These are phyloP conservation scores for Penicillium macrosclerotiorum DNA, from an alignment of 495 filamentous ascomycete genomes.

Conservation along the genomic window DNA sequence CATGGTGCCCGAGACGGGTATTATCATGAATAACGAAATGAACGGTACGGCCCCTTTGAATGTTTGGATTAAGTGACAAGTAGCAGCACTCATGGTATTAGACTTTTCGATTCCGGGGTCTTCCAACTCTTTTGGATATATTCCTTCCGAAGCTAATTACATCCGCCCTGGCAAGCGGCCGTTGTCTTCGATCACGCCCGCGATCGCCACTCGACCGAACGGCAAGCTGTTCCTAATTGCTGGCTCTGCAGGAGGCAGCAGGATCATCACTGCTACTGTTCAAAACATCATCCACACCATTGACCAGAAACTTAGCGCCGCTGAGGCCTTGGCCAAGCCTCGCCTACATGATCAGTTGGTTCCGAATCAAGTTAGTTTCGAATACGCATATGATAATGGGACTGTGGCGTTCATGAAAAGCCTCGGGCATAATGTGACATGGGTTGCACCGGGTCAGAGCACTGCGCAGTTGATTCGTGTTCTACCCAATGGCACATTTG, in stretches of 20 bases:
- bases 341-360: constrained; percentile 81
- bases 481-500: constrained; percentile 70
- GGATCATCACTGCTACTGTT: constrained; percentile 82
- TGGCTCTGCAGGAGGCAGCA: constrained; percentile 80
- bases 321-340: constrained; percentile 62
- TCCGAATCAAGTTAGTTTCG: constrained; percentile 67
- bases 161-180: constrained; percentile 79
- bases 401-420: constrained; percentile 62
- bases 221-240: constrained; percentile 65
- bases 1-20: constrained; percentile 76
- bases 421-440: constrained; percentile 72
- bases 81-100: constrained; percentile 9
- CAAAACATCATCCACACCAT: constrained; percentile 74
- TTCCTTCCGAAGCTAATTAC: constrained; percentile 77
- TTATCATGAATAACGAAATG: constrained; percentile 96
- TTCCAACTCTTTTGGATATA: constrained; percentile 77
- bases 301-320: constrained; percentile 56
- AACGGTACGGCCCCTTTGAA: constrained; percentile 61
- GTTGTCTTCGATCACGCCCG: constrained; percentile 73
- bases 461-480: constrained; percentile 70
- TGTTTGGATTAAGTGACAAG: no score
- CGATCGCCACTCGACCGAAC: constrained; percentile 69
- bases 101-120: constrained; percentile 75
- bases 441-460: constrained; percentile 61
- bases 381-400: constrained; percentile 65